A percentile compares a stretch with the other conserved stretches of the same genome.
These are phyloP conservation scores for Kokia cookei DNA, from an alignment of 441 rosid genomes.

Conservation along the genomic window DNA sequence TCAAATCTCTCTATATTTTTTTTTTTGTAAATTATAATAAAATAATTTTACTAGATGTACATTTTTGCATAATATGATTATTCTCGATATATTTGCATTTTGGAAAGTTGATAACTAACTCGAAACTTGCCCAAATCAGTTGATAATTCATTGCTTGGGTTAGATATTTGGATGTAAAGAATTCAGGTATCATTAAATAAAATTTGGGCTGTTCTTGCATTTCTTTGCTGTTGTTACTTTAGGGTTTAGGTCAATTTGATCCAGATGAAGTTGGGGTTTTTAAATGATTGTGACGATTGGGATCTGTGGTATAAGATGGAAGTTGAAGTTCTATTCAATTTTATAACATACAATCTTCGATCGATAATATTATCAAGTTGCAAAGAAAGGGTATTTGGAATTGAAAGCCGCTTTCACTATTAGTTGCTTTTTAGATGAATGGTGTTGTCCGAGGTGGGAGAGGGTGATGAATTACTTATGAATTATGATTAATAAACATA, in stretches of 20 bases:
- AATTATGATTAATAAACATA: not conserved
- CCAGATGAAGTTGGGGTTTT: not conserved
- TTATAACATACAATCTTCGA: not conserved
- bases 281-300: not conserved
- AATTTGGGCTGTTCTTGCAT: not conserved
- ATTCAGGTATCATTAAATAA: not conserved
- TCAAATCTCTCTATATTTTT: not conserved
- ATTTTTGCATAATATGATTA: not conserved
- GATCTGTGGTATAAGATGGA: not conserved
- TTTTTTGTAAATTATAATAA: not conserved
- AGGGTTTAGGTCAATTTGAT: not conserved
- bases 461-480: not conserved
- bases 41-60: not conserved
- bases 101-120: not conserved
- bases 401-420: not conserved
- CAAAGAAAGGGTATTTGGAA: not conserved
- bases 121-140: not conserved
- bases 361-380: not conserved
- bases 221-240: not conserved
- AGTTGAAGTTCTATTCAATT: not conserved
- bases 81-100: not conserved
- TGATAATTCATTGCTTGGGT: not conserved
- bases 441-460: not conserved
- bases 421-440: not conserved
- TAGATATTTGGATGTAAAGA: not conserved